phyloP scores from a whole-genome alignment of 345 rosid genomes.

The Salix purpurea region DNA sequence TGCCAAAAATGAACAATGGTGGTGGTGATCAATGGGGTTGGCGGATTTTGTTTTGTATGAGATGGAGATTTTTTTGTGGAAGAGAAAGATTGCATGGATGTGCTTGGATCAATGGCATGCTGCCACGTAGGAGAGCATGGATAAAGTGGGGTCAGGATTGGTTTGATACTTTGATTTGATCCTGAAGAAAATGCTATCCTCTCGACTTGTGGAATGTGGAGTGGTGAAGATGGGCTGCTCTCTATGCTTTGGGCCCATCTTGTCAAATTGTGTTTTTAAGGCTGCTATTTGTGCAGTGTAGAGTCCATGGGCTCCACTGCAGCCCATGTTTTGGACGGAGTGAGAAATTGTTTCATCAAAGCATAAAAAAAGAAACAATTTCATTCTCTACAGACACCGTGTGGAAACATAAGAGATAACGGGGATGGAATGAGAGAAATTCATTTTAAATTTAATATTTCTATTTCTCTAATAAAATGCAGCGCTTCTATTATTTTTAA shows the following conservation, averaged over 20 bases:
- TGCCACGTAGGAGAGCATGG: slow-evolving; percentile 53
- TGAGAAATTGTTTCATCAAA: too few relatives aligned
- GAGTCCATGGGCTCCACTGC: neutral
- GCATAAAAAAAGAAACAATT: too few relatives aligned
- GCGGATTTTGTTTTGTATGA: neutral
- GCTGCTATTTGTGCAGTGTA: neutral
- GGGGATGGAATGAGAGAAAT: too few relatives aligned
- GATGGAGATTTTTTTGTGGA: slow-evolving; percentile 46
- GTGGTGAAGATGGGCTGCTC: neutral
- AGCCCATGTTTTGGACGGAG: neutral
- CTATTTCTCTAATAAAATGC: too few relatives aligned
- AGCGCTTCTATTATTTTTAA: too few relatives aligned
- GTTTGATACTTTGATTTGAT: neutral
- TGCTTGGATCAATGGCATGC: slow-evolving; percentile 39
- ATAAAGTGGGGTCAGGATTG: slow-evolving; percentile 41
- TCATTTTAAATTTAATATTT: too few relatives aligned
- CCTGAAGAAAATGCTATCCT: neutral
- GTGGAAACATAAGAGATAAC: too few relatives aligned
- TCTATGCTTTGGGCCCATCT: neutral
- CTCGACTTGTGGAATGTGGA: neutral
- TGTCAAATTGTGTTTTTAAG: neutral
- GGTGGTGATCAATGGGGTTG: neutral
- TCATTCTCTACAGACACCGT: too few relatives aligned
- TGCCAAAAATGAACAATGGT: neutral
- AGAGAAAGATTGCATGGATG: slow-evolving; percentile 45